These are phyloP conservation scores for Neurospora tetrasperma DNA, from an alignment of 495 filamentous ascomycete species.

Conservation along the genomic window DNA sequence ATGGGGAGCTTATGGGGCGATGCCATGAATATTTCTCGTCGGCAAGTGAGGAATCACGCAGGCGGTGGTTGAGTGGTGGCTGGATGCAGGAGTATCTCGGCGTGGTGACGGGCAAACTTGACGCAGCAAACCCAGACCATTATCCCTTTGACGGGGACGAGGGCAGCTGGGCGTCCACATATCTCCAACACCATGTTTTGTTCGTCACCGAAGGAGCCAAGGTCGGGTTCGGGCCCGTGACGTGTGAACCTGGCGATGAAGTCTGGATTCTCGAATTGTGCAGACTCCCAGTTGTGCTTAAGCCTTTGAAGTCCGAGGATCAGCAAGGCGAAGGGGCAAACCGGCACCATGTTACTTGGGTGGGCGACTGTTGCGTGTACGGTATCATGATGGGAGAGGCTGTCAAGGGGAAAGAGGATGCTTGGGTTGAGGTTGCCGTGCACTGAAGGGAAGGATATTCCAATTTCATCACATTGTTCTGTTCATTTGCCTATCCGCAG, in stretches of 20 bases:
- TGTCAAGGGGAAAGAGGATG: background rate
- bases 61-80: background rate
- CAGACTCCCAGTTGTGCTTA: background rate
- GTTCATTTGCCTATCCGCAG: too few species aligned
- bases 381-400: background rate
- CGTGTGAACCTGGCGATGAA: background rate
- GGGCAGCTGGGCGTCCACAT: background rate
- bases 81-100: background rate
- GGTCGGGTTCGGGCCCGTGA: background rate
- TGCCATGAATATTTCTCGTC: background rate
- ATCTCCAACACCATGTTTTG: background rate
- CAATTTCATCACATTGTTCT: too few species aligned
- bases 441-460: background rate
- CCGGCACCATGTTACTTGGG: background rate
- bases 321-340: background rate
- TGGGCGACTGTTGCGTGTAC: background rate
- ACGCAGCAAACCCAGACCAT: background rate
- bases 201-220: background rate
- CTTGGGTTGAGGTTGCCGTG: background rate
- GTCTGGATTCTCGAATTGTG: background rate
- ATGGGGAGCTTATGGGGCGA: background rate
- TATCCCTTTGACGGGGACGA: background rate
- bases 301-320: background rate
- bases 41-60: background rate
- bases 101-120: background rate